Conservation (phyloP, 1,284 basidiomycete species). For the Ceratobasidium sp. region DNA sequence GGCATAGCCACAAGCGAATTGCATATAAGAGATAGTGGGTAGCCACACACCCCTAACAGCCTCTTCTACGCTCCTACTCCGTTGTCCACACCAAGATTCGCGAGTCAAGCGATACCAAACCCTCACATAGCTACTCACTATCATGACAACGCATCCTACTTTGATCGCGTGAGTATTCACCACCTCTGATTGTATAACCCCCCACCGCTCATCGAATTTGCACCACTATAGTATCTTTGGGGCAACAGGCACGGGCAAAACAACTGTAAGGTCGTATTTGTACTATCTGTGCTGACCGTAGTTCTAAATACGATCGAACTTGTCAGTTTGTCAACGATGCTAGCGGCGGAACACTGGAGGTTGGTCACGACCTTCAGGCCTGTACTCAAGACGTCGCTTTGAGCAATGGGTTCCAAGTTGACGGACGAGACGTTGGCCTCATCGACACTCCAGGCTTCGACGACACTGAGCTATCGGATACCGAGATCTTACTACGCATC, state of each 20-base stretch:
- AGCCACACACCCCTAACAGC: not conserved
- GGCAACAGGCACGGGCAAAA: slow-evolving; percentile 32
- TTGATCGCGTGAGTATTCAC: not conserved
- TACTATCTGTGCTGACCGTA: not conserved
- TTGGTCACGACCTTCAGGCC: slow-evolving; percentile 15
- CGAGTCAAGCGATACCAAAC: not conserved
- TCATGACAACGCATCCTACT: not conserved
- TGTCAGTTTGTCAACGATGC: slow-evolving; percentile 37
- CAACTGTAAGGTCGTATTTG: slow-evolving; percentile 4
- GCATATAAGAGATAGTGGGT: not conserved
- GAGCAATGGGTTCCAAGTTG: slow-evolving; percentile 15
- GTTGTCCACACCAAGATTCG: too few species aligned
- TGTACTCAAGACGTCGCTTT: slow-evolving; percentile 14
- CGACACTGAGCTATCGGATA: slow-evolving; percentile 35
- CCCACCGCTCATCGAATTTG: not conserved
- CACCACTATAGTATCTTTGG: slow-evolving; percentile 6
- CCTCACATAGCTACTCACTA: not conserved
- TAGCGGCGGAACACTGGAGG: slow-evolving; percentile 16
- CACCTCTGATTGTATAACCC: not conserved
- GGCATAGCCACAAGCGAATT: not conserved
- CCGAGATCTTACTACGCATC: slow-evolving; percentile 27
- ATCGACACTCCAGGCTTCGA: slow-evolving; percentile 46
- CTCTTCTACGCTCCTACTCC: too few species aligned
- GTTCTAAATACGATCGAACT: not conserved
- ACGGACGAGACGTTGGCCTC: slow-evolving; percentile 17